A percentile compares a stretch with the other conserved stretches of the same genome.
These are phyloP conservation scores for Waitea zeae DNA, from an alignment of 1,284 basidiomycete species.

Conservation along the genomic window DNA sequence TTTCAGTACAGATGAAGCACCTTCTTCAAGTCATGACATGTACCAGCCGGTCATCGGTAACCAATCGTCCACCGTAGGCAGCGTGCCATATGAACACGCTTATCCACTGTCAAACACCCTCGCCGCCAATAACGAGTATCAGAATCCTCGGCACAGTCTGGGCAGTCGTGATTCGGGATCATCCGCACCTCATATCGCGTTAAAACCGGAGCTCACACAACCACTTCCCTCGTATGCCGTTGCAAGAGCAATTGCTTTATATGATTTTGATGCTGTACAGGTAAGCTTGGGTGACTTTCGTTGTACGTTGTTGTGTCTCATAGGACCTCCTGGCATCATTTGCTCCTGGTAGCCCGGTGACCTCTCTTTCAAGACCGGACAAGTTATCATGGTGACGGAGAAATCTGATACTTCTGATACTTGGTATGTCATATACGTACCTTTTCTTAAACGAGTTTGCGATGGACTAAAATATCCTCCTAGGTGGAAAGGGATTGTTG, in stretches of 20 bases:
- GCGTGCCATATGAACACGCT: too few relatives aligned
- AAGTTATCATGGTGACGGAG: slow-evolving; percentile 61
- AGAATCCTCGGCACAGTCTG: too few relatives aligned
- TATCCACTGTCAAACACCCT: too few relatives aligned
- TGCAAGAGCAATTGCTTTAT: slow-evolving; percentile 65
- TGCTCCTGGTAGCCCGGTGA: slow-evolving; percentile 42
- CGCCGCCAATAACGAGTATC: too few relatives aligned
- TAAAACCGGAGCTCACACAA: slow-evolving; percentile 29
- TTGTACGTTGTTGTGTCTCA: too few relatives aligned
- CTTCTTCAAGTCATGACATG: too few relatives aligned
- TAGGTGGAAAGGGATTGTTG: slow-evolving; percentile 52
- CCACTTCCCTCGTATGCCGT: slow-evolving; percentile 34
- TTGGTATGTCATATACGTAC: slow-evolving; percentile 32
- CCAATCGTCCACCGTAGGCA: too few relatives aligned
- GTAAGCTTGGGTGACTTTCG: slow-evolving; percentile 20
- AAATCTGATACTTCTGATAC: slow-evolving; percentile 65
- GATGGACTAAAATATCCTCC: neutral
- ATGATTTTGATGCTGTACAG: slow-evolving; percentile 60
- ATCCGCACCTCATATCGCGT: neutral
- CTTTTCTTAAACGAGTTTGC: neutral
- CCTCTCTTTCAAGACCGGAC: slow-evolving; percentile 70
- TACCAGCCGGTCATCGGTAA: too few relatives aligned
- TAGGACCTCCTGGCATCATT: neutral
- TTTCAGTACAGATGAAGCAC: too few relatives aligned
- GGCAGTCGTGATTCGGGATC: too few relatives aligned